Evolutionary conservation across 352 stramenopile genomes (phyloP).

Genomic region (Blastocystis sp.): DNA sequence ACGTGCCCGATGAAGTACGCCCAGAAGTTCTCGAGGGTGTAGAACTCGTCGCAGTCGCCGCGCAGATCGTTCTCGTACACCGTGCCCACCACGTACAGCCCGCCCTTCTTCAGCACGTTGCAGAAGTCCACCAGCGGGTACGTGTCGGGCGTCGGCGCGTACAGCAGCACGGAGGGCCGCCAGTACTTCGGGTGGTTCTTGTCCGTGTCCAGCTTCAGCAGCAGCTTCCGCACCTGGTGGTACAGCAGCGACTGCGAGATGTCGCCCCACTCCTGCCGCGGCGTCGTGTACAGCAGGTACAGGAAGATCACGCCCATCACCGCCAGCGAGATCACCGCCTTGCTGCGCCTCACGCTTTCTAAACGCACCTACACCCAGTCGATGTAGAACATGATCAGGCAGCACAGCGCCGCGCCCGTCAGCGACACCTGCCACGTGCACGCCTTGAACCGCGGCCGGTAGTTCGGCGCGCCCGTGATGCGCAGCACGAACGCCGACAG

Average conservation of each 20-base stretch:
- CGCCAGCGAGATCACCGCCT: constrained; percentile 75
- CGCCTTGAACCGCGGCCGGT: constrained; percentile 77
- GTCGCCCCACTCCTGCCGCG: constrained; percentile 76
- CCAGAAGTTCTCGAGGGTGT: constrained; percentile 72
- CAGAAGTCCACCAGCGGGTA: constrained; percentile 74
- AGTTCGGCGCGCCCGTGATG: constrained; percentile 80
- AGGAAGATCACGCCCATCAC: constrained; percentile 76
- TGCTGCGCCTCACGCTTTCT: constrained; percentile 21
- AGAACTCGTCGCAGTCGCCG: constrained; percentile 70
- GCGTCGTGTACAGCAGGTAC: constrained; percentile 76
- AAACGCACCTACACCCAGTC: constrained; percentile 69
- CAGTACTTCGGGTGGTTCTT: constrained; percentile 80
- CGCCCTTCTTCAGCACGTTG: constrained; percentile 80
- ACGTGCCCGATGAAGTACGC: constrained; percentile 68
- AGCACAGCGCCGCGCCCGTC: constrained; percentile 75
- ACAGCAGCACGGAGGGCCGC: constrained; percentile 78
- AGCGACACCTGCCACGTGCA: constrained; percentile 78
- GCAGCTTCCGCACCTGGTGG: constrained; percentile 79
- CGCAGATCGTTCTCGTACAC: constrained; percentile 72
- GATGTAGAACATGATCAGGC: constrained; percentile 79
- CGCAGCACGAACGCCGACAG: constrained; percentile 78
- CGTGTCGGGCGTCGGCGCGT: constrained; percentile 73
- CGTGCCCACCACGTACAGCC: constrained; percentile 78
- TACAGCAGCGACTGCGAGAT: constrained; percentile 82
- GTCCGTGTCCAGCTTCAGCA: constrained; percentile 77